Evolutionary conservation across 2,329 filamentous ascomycete genomes (phyloP), one percentile per base, ranked within the genome.

Genomic region (Beauveria sp.): DNA sequence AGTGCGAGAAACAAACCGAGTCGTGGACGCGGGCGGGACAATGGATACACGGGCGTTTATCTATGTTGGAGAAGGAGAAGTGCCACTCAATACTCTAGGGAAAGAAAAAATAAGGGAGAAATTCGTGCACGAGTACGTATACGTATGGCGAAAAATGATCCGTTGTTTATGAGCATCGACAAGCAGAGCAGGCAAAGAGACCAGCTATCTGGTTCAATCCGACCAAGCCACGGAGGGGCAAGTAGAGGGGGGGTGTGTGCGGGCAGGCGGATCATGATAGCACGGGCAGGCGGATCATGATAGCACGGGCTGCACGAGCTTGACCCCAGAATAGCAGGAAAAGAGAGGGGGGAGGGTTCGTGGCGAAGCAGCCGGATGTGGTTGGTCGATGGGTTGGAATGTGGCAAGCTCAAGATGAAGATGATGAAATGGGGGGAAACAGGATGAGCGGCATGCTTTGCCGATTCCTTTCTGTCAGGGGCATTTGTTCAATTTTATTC

Each of bases 121-220:
- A 12, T 34, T 34, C 31, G 31, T 14, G 51, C 38, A 20, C 34
- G 22, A 22, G 38, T 12, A 34, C 31, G 31, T 34, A 3, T 42
- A 26, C 40, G 14, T 6, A 54, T 54, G 51, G 34, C 50, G 31
- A 10, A 34, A 24, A 26, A 42, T 42, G 51, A 14, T 26, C 22
- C 22, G 42, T 49, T 49, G 28, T 57, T 57, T 48, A 48, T 57
- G 43, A 57, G 43, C 26, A 57, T 57, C 43, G 43, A 49, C 43
- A 24, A 22, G 45, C 22, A 48, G 45, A 38, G 45, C 45, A 10
- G 45, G 14, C 7, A 38, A 14, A 14, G 12, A 3, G 22, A 28
- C 16, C 46, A 49, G 24, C 46, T 26, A n/a, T 34, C 31, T 48
- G 43, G 38, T 45, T 38, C 28, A 40, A 49, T 26, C 43, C 45